These are phyloP conservation scores for Paraphaeosphaeria minitans DNA, from an alignment of 2,329 filamentous ascomycete genomes.

Conservation along the genomic window DNA sequence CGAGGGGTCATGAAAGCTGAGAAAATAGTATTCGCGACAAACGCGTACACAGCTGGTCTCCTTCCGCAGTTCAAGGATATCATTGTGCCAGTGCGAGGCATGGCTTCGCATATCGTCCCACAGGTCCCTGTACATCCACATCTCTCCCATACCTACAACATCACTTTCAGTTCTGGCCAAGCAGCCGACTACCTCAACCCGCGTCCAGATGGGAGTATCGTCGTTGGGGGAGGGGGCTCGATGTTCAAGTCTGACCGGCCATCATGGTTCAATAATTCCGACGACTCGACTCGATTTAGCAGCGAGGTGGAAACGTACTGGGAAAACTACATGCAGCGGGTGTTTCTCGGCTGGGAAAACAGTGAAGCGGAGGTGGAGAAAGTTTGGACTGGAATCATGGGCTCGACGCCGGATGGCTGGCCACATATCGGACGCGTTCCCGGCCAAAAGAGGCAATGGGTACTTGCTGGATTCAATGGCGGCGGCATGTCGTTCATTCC, in stretches of 20 bases:
- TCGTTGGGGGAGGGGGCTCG: conserved; percentile 43
- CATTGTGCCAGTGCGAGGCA: conserved; percentile 43
- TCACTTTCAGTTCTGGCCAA: conserved; percentile 18
- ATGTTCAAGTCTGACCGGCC: conserved; percentile 40
- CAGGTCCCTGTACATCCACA: conserved; percentile 21
- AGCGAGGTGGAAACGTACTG: conserved; percentile 51
- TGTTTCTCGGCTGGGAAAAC: conserved; percentile 57
- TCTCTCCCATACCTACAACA: conserved; percentile 34
- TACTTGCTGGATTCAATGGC: conserved; percentile 58
- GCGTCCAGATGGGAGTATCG: conserved; percentile 15
- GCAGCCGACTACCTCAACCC: conserved; percentile 22
- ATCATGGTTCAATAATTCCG: conserved; percentile 54
- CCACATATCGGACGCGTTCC: conserved; percentile 56
- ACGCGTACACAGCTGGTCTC: conserved; percentile 34
- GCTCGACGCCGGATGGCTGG: conserved; percentile 47
- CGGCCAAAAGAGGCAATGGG: conserved; percentile 46
- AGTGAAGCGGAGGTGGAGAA: conserved; percentile 45
- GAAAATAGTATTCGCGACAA: conserved; percentile 36
- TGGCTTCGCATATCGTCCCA: conserved; percentile 27
- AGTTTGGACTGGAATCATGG: conserved; percentile 52
- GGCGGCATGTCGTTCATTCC: conserved; percentile 59
- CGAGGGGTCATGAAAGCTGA: conserved; percentile 24
- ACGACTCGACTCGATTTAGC: conserved; percentile 55
- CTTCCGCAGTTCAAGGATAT: conserved; percentile 44
- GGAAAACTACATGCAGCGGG: conserved; percentile 55